Evolutionary conservation across 805 yeast genomes (phyloP).

Genomic region (Saccharomycopsis fermentans): DNA sequence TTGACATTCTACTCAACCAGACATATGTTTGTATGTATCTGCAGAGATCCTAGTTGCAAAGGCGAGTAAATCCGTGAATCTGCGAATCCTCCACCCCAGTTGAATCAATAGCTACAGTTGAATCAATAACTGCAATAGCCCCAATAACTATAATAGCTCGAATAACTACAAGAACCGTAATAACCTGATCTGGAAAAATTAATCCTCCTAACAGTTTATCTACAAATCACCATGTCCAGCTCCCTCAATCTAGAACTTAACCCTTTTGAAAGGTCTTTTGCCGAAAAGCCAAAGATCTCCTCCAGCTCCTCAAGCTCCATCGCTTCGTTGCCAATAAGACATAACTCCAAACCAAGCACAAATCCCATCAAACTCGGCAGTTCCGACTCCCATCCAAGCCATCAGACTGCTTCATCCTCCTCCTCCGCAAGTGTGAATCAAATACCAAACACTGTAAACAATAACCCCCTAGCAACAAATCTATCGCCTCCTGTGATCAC

Average conservation of each 20-base stretch:
- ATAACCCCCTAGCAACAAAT: background rate
- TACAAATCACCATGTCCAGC: conserved; percentile 13
- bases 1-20: too few relatives aligned
- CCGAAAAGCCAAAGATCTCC: conserved; percentile 14
- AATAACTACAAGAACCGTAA: too few relatives aligned
- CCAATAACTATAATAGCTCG: too few relatives aligned
- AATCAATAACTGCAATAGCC: too few relatives aligned
- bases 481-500: conserved; percentile 23
- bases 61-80: background rate
- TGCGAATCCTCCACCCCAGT: too few relatives aligned
- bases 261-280: conserved; percentile 12
- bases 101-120: too few relatives aligned
- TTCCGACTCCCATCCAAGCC: background rate
- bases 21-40: background rate
- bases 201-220: too few relatives aligned
- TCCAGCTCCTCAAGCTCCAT: conserved; percentile 9
- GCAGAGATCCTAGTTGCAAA: background rate
- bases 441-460: background rate
- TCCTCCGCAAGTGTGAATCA: background rate
- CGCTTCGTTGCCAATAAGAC: conserved; percentile 7
- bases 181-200: too few relatives aligned
- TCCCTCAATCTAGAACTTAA: conserved; percentile 70
- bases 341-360: conserved; percentile 4
- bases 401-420: background rate
- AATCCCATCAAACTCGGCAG: background rate